Evolutionary conservation across 2,329 filamentous ascomycete genomes (phyloP).

Genomic region (Diaporthe ampelina): DNA sequence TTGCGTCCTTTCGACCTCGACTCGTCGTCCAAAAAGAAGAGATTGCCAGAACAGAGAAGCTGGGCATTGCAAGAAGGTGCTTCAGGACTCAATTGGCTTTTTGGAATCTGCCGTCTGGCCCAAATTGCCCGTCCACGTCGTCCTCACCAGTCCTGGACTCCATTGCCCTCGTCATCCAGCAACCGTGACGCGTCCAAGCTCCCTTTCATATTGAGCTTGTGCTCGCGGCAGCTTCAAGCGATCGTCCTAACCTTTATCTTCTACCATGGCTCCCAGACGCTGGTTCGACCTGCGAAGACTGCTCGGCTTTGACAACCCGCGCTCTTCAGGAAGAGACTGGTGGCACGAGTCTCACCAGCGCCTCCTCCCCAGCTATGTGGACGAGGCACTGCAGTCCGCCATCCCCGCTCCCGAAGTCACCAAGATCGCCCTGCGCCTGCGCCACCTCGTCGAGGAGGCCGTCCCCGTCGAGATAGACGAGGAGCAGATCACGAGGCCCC

Average conservation of each 20-base stretch:
- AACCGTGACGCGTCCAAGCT: constrained; percentile 1
- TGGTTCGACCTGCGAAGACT: constrained; percentile 48
- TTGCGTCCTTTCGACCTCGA: constrained; percentile 8
- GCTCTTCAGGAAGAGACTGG: constrained; percentile 51
- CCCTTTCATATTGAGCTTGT: neutral
- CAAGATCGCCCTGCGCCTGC: constrained; percentile 88
- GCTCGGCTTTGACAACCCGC: constrained; percentile 53
- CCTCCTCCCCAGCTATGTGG: constrained; percentile 74
- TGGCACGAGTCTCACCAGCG: constrained; percentile 60
- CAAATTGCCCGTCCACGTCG: neutral
- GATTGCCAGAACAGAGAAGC: constrained; percentile 11
- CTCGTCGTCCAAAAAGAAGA: constrained; percentile 1
- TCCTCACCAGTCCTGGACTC: neutral
- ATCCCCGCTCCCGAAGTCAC: constrained; percentile 86
- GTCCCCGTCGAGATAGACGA: constrained; percentile 92
- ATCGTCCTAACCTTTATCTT: neutral
- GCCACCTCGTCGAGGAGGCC: constrained; percentile 89
- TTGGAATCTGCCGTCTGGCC: neutral
- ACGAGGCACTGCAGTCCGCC: constrained; percentile 72
- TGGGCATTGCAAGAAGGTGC: neutral
- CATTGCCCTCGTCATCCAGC: neutral
- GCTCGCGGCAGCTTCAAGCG: constrained; percentile 5
- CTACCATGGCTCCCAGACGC: constrained; percentile 39
- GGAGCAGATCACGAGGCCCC: constrained; percentile 79
- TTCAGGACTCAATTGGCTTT: constrained; percentile 27